Conservation (phyloP, 495 filamentous ascomycete genomes). For the Xylaria intraflava region DNA sequence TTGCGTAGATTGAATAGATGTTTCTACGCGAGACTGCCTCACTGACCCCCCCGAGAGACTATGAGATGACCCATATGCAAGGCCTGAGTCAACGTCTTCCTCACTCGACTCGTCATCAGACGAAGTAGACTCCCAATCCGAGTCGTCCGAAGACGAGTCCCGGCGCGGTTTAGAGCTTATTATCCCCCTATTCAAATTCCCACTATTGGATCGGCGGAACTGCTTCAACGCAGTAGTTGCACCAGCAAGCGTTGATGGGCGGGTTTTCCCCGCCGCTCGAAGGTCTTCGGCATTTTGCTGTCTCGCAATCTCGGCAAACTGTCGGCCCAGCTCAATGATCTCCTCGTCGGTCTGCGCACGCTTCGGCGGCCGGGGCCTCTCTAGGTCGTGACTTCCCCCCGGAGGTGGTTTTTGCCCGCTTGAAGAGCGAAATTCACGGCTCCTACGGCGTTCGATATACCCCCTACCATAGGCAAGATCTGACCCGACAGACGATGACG, state of each 20-base stretch:
- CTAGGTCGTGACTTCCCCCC: neutral
- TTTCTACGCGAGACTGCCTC: slow-evolving; percentile 17
- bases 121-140: slow-evolving; percentile 42
- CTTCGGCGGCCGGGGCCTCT: slow-evolving; percentile 15
- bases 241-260: slow-evolving; percentile 32
- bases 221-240: slow-evolving; percentile 31
- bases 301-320: slow-evolving; percentile 40
- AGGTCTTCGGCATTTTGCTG: slow-evolving; percentile 38
- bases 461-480: slow-evolving; percentile 51
- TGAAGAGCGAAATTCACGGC: slow-evolving; percentile 21
- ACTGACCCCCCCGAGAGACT: slow-evolving; percentile 11
- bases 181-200: slow-evolving; percentile 28
- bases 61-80: slow-evolving; percentile 41
- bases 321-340: slow-evolving; percentile 40
- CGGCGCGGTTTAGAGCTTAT: slow-evolving; percentile 31
- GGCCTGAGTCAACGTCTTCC: slow-evolving; percentile 31
- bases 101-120: slow-evolving; percentile 36
- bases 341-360: slow-evolving; percentile 43
- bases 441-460: slow-evolving; percentile 38
- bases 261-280: slow-evolving; percentile 30
- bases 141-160: slow-evolving; percentile 30
- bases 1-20: slow-evolving; percentile 10
- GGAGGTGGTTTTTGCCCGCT: slow-evolving; percentile 1
- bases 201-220: slow-evolving; percentile 30
- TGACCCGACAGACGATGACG: slow-evolving; percentile 42